Evolutionary conservation across 129 eudicot species (phyloP).

Genomic region (Flaveria trinervia): DNA sequence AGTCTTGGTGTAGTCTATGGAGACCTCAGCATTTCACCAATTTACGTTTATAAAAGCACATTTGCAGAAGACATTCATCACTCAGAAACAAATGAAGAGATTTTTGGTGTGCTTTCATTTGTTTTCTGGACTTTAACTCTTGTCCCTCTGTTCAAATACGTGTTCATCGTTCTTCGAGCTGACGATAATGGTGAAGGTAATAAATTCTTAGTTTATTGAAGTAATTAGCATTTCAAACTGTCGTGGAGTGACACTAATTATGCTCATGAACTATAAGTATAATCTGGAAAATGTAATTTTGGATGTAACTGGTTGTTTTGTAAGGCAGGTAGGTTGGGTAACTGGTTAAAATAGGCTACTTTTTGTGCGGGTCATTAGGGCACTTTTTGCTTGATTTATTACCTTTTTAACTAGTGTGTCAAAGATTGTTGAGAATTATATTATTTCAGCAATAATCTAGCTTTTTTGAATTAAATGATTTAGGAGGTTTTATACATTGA

Average conservation of each 20-base stretch:
- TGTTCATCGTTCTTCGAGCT: conserved; percentile 76
- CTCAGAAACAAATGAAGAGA: conserved; percentile 80
- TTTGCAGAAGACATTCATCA: conserved; percentile 78
- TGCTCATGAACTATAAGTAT: not conserved
- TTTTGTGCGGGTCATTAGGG: not conserved
- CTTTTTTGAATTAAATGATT: not conserved
- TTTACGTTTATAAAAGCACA: conserved; percentile 76
- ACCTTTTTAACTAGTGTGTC: not conserved
- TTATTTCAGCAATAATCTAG: not conserved
- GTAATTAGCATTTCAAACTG: not conserved
- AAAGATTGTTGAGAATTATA: not conserved
- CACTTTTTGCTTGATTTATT: not conserved
- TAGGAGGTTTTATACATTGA: not conserved
- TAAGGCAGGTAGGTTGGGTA: not conserved
- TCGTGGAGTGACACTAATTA: not conserved
- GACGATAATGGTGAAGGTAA: conserved; percentile 86
- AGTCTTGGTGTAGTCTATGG: conserved; percentile 86
- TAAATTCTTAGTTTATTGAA: not conserved
- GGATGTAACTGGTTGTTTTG: conserved; percentile 9
- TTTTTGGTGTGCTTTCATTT: conserved; percentile 75
- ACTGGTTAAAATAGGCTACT: not conserved
- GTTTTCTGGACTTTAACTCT: conserved; percentile 84
- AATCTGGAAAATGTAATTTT: not conserved
- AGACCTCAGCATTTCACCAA: conserved; percentile 77
- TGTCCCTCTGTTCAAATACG: conserved; percentile 78